Evolutionary conservation across 1,284 basidiomycete species (phyloP), one percentile per base, ranked within the genome.

Genomic region (Pseudozyma sp.): DNA sequence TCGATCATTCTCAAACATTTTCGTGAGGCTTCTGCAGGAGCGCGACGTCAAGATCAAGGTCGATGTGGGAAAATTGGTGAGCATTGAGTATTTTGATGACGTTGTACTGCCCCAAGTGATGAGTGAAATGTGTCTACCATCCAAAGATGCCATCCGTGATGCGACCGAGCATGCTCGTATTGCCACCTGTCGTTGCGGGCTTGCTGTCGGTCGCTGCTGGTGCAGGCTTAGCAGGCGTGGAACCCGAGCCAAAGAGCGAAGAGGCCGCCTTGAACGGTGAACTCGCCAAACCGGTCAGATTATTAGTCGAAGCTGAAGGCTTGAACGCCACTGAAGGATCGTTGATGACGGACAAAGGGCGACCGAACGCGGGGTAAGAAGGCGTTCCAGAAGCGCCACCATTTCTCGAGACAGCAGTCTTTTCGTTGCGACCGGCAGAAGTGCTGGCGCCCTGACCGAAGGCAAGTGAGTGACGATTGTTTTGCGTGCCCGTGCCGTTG

Each of bases 61-160:
- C 25, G 6, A 3, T 31, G 6, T 3, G 25, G 25, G 6, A 31
- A 31, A 31, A 3, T 31, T 31, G 25, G 25, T 31, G 25, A 31
- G 25, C 25, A 31, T 31, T 31, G 25, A 31, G 25, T 31, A 13
- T 34, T 10, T n/a, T n/a, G n/a, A 14, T n/a, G n/a, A n/a, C 11
- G 13, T 16, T 51, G 49, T 51, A 11, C 35, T 25, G 38, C n/a
- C 38, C 8, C 21, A 25, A 5, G 39, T 31, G 39, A 54, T 14
- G 10, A n/a, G 7, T 2, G 16, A 31, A 43, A 9, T 9, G 10
- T 16, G 25, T 12, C 43, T 65, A 81, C 79, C 79, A 81, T 19
- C 79, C 79, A 64, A 81, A 81, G 43, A 81, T 73, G 34, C 77
- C 75, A n/a, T 81, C 79, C 2, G 79, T 77, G 42, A 81, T 65